A percentile compares a stretch with the other conserved stretches of the same genome.
These are phyloP conservation scores for Apiospora phragmitis DNA, from an alignment of 2,329 filamentous ascomycete species.

Conservation along the genomic window DNA sequence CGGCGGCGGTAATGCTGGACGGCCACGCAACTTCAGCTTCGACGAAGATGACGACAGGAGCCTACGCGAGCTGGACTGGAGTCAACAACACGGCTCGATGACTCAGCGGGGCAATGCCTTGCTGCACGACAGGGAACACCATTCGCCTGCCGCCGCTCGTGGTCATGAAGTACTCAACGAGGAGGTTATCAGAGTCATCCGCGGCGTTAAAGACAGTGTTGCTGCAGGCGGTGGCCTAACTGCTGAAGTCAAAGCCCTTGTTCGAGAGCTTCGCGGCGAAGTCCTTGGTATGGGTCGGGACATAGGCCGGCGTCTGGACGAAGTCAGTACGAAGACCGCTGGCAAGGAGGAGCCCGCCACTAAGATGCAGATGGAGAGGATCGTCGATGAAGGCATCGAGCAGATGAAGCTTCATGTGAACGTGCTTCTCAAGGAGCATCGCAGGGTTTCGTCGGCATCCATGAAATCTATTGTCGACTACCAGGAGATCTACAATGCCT, in stretches of 20 bases:
- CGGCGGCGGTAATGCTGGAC: constrained; percentile 26
- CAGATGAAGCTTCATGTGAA: constrained; percentile 86
- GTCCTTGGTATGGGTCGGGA: constrained; percentile 94
- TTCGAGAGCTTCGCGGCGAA: constrained; percentile 86
- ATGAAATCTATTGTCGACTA: constrained; percentile 68
- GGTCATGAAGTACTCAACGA: constrained; percentile 65
- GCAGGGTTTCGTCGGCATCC: constrained; percentile 66
- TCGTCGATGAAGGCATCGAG: constrained; percentile 77
- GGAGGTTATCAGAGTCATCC: constrained; percentile 80
- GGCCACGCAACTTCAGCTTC: constrained; percentile 32
- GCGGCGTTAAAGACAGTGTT: constrained; percentile 88
- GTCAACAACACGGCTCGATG: constrained; percentile 35
- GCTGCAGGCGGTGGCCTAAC: constrained; percentile 85
- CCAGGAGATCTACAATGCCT: constrained; percentile 81
- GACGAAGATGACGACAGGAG: constrained; percentile 45
- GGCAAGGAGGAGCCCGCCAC: constrained; percentile 52
- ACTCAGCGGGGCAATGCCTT: constrained; percentile 44
- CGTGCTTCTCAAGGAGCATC: constrained; percentile 73
- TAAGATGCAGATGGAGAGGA: constrained; percentile 70
- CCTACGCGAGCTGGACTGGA: constrained; percentile 34
- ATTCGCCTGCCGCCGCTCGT: constrained; percentile 46
- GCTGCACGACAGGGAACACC: constrained; percentile 40
- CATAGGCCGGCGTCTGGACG: constrained; percentile 82
- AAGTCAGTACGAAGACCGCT: constrained; percentile 51
- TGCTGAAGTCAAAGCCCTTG: constrained; percentile 86